These are phyloP conservation scores for Periconia macrospinosa DNA, from an alignment of 2,329 filamentous ascomycete genomes.

Conservation along the genomic window DNA sequence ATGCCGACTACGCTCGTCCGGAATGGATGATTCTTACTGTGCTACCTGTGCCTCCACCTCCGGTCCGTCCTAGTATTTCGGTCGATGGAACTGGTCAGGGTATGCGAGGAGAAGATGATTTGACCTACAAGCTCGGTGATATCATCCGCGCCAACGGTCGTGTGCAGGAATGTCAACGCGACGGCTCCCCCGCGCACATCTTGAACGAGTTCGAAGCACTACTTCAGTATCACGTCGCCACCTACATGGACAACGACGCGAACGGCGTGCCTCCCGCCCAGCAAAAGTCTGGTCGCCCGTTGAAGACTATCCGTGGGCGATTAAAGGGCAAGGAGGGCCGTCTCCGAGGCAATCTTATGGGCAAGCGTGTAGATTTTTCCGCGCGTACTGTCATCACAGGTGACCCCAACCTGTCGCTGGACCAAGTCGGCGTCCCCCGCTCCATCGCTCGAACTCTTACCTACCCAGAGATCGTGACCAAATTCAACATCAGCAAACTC, in stretches of 20 bases:
- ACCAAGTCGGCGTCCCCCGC: slow-evolving; percentile 94
- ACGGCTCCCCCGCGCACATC: slow-evolving; percentile 90
- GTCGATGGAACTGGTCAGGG: slow-evolving; percentile 93
- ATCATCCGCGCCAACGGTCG: slow-evolving; percentile 98
- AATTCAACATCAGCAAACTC: slow-evolving; percentile 94
- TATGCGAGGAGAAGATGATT: slow-evolving; percentile 93
- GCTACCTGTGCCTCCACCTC: slow-evolving; percentile 90
- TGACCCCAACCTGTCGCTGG: slow-evolving; percentile 92
- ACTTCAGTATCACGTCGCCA: slow-evolving; percentile 96
- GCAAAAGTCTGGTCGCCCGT: slow-evolving; percentile 94
- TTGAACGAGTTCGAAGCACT: slow-evolving; percentile 87
- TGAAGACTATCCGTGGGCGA: slow-evolving; percentile 95
- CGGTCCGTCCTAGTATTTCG: slow-evolving; percentile 94
- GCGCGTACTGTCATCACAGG: slow-evolving; percentile 99
- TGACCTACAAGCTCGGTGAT: slow-evolving; percentile 98
- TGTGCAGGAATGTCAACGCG: slow-evolving; percentile 84
- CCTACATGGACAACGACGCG: slow-evolving; percentile 99
- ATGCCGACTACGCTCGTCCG: slow-evolving; percentile 90
- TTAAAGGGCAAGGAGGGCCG: slow-evolving; percentile 99
- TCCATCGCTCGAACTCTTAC: slow-evolving; percentile 92
- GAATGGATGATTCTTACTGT: slow-evolving; percentile 99
- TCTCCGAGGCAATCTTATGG: slow-evolving; percentile 98
- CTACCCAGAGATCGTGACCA: slow-evolving; percentile 95
- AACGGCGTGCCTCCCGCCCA: slow-evolving; percentile 91
- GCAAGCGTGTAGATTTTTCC: slow-evolving; percentile 93